A percentile compares a stretch with the other conserved stretches of the same genome.
phyloP scores from a whole-genome alignment of 2,329 filamentous ascomycete species.

The Colletotrichum sidae region DNA sequence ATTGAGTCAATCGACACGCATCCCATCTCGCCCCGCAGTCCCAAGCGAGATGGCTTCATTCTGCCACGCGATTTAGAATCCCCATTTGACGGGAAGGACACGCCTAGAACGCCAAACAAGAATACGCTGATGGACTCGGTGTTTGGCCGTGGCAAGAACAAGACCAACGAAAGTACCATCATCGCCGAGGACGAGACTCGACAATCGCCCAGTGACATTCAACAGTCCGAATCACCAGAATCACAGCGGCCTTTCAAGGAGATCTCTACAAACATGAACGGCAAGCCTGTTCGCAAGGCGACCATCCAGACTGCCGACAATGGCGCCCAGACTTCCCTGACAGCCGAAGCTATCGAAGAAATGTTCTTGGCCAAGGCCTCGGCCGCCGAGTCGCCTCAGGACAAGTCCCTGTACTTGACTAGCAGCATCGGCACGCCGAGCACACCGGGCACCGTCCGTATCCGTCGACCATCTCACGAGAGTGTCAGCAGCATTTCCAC shows the following conservation, averaged over 20 bases:
- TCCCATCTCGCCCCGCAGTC: conserved; percentile 61
- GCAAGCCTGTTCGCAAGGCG: conserved; percentile 53
- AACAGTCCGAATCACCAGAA: conserved; percentile 61
- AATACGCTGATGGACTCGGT: conserved; percentile 56
- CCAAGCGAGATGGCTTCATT: conserved; percentile 67
- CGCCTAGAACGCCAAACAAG: conserved; percentile 52
- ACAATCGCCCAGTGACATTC: conserved; percentile 59
- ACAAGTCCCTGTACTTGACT: conserved; percentile 51
- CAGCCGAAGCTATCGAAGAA: conserved; percentile 83
- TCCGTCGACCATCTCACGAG: conserved; percentile 59
- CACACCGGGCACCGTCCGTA: conserved; percentile 55
- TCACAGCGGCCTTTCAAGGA: conserved; percentile 71
- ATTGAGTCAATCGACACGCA: conserved; percentile 60
- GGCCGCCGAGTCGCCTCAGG: conserved; percentile 45
- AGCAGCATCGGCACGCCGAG: conserved; percentile 52
- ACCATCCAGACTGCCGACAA: conserved; percentile 70
- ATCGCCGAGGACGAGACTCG: conserved; percentile 75
- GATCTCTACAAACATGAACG: conserved; percentile 68
- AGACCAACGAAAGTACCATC: conserved; percentile 52
- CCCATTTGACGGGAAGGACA: conserved; percentile 44
- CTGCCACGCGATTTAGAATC: conserved; percentile 60
- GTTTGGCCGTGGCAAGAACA: conserved; percentile 57
- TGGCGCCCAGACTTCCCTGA: conserved; percentile 84
- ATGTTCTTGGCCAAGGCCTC: conserved; percentile 70
- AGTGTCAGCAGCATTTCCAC: conserved; percentile 56